Evolutionary conservation across 2,329 filamentous ascomycete species (phyloP), one percentile per base, ranked within the genome.

Genomic region (Aureobasidium sp.): DNA sequence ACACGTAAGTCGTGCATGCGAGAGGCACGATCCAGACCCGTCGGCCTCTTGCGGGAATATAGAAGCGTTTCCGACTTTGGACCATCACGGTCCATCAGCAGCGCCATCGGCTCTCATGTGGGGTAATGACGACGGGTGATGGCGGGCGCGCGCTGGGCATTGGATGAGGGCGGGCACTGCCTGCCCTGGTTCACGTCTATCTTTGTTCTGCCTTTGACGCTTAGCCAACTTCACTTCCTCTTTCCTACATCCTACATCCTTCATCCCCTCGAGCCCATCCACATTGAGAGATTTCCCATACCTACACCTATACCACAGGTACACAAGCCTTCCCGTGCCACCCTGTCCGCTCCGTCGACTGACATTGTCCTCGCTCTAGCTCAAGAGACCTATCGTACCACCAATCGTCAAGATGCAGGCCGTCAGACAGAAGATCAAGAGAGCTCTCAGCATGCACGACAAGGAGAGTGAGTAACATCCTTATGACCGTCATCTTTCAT

Each of bases 401-500:
- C 57, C 62, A 41, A 64, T 64, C 64, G 67, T 62, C 64, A 70
- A 62, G n/a, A 74, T 73, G 68, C 66, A 70, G 65, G 69, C 67
- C 67, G 70, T 74, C 64, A 64, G 72, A 30, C 68, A 71, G 50
- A 73, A 72, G 67, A 68, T 74, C 64, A 71, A 69, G 68, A 66
- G 72, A 52, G 72, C 71, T 67, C 65, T 74, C 53, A 73, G 72
- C 30, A 66, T 73, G 57, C 67, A 71, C 65, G 72, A 74, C 66
- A 71, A 73, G 68, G 70, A 74, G 62, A 65, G 71, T 73, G 68
- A 49, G 65, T 49, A n/a, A 25, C 27, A 42, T 55, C 25, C 45
- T 21, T 15, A 16, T 25, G 37, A 9, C 21, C 13, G 15, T 42
- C 32, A 1, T 32, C 25, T 15, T 25, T 29, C 3, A 16, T 39